Percentiles rank a stretch among this genome's conserved stretches.
Evolutionary conservation across 169 alveolate species (phyloP).

Genomic region (Plasmodium coatneyi): DNA sequence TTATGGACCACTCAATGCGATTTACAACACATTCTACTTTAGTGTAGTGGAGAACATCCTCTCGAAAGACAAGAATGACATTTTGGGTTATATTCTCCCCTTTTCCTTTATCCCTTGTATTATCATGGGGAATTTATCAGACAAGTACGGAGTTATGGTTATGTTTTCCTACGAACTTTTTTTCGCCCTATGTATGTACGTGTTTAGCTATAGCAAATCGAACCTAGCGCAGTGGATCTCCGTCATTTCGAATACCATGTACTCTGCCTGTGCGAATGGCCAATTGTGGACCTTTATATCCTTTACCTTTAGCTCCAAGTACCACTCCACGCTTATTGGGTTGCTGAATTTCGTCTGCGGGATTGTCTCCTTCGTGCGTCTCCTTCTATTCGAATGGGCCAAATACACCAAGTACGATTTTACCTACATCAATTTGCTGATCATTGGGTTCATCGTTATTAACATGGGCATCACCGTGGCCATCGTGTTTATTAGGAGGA

Average conservation of each 20-base stretch:
- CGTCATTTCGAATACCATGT: slow-evolving; percentile 70
- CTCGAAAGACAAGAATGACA: slow-evolving; percentile 56
- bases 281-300: slow-evolving; percentile 78
- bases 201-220: slow-evolving; percentile 30
- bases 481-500: slow-evolving; percentile 11
- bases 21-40: slow-evolving; percentile 53
- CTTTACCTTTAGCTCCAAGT: slow-evolving; percentile 78
- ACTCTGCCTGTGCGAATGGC: slow-evolving; percentile 75
- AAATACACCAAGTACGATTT: slow-evolving; percentile 48
- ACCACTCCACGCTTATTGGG: slow-evolving; percentile 77
- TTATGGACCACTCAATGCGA: slow-evolving; percentile 73
- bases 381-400: slow-evolving; percentile 59
- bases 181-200: slow-evolving; percentile 50
- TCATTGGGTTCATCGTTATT: slow-evolving; percentile 14
- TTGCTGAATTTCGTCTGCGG: slow-evolving; percentile 77
- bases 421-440: slow-evolving; percentile 51
- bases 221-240: slow-evolving; percentile 59
- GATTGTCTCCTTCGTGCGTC: slow-evolving; percentile 51
- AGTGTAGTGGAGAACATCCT: slow-evolving; percentile 68
- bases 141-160: slow-evolving; percentile 75
- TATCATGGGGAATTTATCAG: slow-evolving; percentile 69
- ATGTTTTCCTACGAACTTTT: slow-evolving; percentile 74
- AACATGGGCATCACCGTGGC: neutral
- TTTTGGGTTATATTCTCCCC: slow-evolving; percentile 70
- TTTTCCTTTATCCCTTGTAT: slow-evolving; percentile 75